Evolutionary conservation across 371 early-diverging fungal genomes (phyloP), one percentile per base, ranked within the genome.

Genomic region (Umbelopsis sp.): DNA sequence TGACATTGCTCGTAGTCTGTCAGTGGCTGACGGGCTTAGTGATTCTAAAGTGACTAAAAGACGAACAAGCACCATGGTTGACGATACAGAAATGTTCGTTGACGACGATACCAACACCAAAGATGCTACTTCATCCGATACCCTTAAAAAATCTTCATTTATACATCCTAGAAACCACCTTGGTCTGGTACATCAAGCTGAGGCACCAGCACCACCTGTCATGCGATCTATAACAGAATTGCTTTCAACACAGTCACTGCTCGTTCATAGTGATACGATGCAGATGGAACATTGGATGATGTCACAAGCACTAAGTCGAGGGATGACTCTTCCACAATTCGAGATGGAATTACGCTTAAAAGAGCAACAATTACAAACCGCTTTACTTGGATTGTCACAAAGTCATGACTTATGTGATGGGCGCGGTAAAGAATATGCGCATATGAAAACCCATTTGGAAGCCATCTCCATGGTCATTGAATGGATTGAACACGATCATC

Each of bases 1-100:
- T 25, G 79, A 83, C 50, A 76, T 83, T 63, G 83, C 81, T 18
- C 76, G 81, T 11, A 76, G 78, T 63, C 45, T 83, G 38, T 74
- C 81, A 0, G 67, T 83, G n/a, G 66, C 69, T 1, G 78, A 72
- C 65, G 48, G 52, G n/a, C 50, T 20, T n/a, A 38, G 64, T 14
- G 20, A 6, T 14, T n/a, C 8, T 0, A 44, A 12, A 8, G 24
- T 5, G 20, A n/a, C 5, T 29, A 29, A 6, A 37, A 22, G 35
- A 35, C 14, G 16, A 18, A 45, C 53, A 46, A 50, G 44, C 35
- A 29, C 63, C 7, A 37, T 50, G 29, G 32, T 50, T 22, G 69
- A 64, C 63, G 73, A 72, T 25, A 63, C 70, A 12, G 70, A 65
- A 25, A 72, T 76, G 73, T 48, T 46, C 35, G n/a, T 65, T 29